Percentiles rank a stretch among this genome's conserved stretches.
phyloP scores from a whole-genome alignment of 2,329 filamentous ascomycete species.

The Lecanicillium sp. region DNA sequence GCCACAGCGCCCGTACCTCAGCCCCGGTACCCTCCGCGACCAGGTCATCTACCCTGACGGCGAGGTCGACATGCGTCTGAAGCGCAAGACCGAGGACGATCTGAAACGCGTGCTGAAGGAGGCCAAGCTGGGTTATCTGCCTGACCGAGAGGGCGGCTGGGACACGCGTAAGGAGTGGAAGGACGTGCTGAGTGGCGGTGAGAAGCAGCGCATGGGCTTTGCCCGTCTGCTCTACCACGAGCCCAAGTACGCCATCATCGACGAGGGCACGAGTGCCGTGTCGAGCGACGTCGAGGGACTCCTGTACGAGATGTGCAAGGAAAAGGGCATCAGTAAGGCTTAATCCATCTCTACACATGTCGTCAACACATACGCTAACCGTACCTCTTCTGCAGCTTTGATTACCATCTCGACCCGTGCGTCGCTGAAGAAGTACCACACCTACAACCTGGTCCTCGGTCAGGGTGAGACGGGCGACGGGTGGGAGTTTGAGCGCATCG shows the following conservation, averaged over 20 bases:
- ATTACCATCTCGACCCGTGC: conserved; percentile 95
- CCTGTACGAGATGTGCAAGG: conserved; percentile 88
- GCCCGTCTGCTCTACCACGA: conserved; percentile 91
- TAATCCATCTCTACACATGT: background rate
- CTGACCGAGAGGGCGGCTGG: conserved; percentile 90
- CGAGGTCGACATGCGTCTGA: conserved; percentile 85
- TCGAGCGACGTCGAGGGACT: conserved; percentile 91
- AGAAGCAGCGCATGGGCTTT: conserved; percentile 94
- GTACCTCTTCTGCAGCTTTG: conserved; percentile 49
- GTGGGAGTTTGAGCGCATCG: conserved; percentile 92
- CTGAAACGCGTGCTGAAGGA: conserved; percentile 74
- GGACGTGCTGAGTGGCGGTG: conserved; percentile 91
- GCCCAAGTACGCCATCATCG: conserved; percentile 87
- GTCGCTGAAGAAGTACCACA: conserved; percentile 93
- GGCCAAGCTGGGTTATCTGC: conserved; percentile 81
- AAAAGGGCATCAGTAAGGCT: conserved; percentile 80
- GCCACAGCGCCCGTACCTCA: conserved; percentile 87
- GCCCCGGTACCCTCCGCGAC: conserved; percentile 85
- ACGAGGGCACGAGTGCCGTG: conserved; percentile 92
- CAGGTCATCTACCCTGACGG: conserved; percentile 98
- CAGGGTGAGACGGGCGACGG: conserved; percentile 73
- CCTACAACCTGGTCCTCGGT: conserved; percentile 80
- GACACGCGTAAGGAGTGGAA: conserved; percentile 98
- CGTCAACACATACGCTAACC: conserved; percentile 18
- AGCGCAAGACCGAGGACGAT: conserved; percentile 70